phyloP scores from a whole-genome alignment of 73 alveolate species.

The Blepharisma japonicum region DNA sequence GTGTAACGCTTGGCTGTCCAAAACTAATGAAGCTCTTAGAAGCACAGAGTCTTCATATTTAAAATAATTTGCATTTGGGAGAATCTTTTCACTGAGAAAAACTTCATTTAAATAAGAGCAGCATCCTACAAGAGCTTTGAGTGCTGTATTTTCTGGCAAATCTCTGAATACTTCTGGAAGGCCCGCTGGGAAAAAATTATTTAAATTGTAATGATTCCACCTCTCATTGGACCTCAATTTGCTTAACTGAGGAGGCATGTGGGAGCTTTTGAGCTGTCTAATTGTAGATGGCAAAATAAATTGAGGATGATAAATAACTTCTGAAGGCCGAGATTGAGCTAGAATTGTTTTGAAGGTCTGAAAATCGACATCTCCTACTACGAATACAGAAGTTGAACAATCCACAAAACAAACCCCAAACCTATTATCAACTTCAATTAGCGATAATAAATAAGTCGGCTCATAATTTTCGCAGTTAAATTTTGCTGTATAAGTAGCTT shows the following conservation, averaged over 20 bases:
- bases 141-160: slow-evolving; percentile 13
- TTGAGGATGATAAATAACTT: slow-evolving; percentile 30
- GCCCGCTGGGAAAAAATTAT: neutral
- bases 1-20: slow-evolving; percentile 70
- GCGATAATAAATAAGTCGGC: slow-evolving; percentile 56
- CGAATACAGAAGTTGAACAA: slow-evolving; percentile 58
- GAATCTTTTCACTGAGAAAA: neutral
- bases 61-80: neutral
- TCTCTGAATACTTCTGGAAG: neutral
- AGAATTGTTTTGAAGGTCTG: slow-evolving; percentile 43
- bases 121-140: slow-evolving; percentile 24
- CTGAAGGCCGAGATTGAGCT: slow-evolving; percentile 45
- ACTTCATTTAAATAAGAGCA: neutral
- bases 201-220: slow-evolving; percentile 4
- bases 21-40: neutral
- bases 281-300: neutral
- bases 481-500: slow-evolving; percentile 53
- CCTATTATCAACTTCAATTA: slow-evolving; percentile 37
- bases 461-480: slow-evolving; percentile 43
- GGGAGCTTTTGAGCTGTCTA: neutral
- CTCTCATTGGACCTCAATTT: neutral
- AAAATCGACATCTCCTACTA: slow-evolving; percentile 49
- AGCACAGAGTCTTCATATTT: neutral
- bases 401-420: slow-evolving; percentile 77
- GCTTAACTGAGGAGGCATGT: neutral